Base-by-base conservation (phyloP, 202 grass and related monocot genomes). In the Dendrocalamus latiflorus region DNA sequence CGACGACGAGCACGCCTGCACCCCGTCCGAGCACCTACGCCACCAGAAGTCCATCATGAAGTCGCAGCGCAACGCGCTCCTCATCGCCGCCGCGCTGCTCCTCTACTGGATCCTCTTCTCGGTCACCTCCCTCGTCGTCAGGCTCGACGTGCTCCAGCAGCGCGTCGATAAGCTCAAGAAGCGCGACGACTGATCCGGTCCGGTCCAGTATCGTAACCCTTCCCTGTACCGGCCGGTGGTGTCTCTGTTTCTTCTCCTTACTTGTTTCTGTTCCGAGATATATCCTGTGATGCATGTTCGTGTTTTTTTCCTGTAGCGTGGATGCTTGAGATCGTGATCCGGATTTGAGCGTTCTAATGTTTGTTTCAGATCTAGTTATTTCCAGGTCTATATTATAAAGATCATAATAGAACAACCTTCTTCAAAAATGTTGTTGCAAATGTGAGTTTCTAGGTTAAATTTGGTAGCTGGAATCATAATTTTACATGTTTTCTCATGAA, bases 31-130 rank as follows among this genome's bases (percentile, higher is more conserved):
- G 86, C 88, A 94, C 86, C 92, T 97, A 79, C 94, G 90, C 81
- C 94, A 97, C 86, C 92, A 97, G 75, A 97, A 97, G 74, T 97
- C 94, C 83, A 86, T 94, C 86, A 94, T 97, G 78, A 97, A 97
- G 90, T 94, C 92, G 55, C 94, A 97, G 81, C 88, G 94, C 68
- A 97, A 97, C 88, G 92, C 86, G 8, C 88, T 97, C 75, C 90
- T 97, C 86, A 97, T 97, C 90, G 88, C 79, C 90, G 83, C 94
- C 67, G 78, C 94, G 8, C 88, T 97, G 5, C 77, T 97, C 62
- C 94, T 97, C 78, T 97, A 97, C 88, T 97, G 92, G 91, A 88
- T 97, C 62, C 91, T 97, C 68, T 97, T 91, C 84, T 81, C 84
- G 61, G 88, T 97, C 84, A 89, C 92, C 43, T 63, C 67, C 39